A percentile compares a stretch with the other conserved stretches of the same genome.
These are phyloP conservation scores for Cicer chorassanicum DNA, from an alignment of 306 rosid genomes.

Conservation along the genomic window DNA sequence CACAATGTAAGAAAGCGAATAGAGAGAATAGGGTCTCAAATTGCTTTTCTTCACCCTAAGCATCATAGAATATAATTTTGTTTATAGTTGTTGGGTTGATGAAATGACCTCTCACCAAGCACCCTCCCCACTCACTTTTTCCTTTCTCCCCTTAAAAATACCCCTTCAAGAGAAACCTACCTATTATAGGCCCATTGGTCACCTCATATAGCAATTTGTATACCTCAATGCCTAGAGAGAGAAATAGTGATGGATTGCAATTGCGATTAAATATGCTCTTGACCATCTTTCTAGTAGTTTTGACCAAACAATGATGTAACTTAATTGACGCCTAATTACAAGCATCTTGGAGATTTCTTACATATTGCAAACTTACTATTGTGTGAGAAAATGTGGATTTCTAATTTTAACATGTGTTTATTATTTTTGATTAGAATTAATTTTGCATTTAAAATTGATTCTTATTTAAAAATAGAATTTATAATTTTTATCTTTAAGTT, in stretches of 20 bases:
- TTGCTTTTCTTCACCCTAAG: conserved; percentile 59
- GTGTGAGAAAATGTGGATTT: too few relatives aligned
- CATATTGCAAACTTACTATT: neutral
- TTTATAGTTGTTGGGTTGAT: conserved; percentile 64
- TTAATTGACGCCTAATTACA: conserved; percentile 52
- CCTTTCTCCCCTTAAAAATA: conserved; percentile 37
- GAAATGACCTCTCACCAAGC: conserved; percentile 81
- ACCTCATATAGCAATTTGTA: conserved; percentile 45
- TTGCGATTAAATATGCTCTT: conserved; percentile 71
- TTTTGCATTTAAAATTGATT: too few relatives aligned
- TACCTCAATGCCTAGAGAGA: conserved; percentile 45
- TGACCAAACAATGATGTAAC: conserved; percentile 60
- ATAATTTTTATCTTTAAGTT: too few relatives aligned
- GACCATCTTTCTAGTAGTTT: conserved; percentile 54
- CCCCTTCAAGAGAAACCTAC: conserved; percentile 41
- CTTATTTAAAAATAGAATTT: too few relatives aligned
- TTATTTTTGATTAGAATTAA: too few relatives aligned
- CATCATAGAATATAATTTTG: conserved; percentile 62
- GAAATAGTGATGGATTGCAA: conserved; percentile 56
- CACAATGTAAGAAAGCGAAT: conserved; percentile 26
- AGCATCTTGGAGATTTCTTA: conserved; percentile 38
- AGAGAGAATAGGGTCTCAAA: conserved; percentile 37
- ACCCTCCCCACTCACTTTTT: conserved; percentile 44
- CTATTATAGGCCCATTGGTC: conserved; percentile 40
- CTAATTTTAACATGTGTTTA: too few relatives aligned